Evolutionary conservation across 2,329 filamentous ascomycete species (phyloP).

Genomic region (Lomentospora prolificans): DNA sequence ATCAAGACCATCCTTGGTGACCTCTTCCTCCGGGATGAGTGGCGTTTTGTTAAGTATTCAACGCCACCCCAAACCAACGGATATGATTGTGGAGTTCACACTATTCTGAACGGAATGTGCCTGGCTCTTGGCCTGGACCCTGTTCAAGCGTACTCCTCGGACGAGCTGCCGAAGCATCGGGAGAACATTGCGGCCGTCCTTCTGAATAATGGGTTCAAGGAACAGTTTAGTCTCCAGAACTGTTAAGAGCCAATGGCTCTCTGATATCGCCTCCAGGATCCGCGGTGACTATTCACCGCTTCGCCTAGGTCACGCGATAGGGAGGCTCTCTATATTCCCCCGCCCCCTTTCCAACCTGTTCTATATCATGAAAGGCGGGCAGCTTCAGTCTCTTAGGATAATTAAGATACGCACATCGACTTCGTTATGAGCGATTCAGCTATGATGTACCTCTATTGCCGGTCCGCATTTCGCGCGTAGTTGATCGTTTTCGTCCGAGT

Average conservation of each 20-base stretch:
- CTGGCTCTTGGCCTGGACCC: constrained; percentile 44
- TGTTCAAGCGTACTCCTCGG: constrained; percentile 34
- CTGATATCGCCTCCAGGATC: no score
- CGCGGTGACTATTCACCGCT: no score
- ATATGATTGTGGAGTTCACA: constrained; percentile 69
- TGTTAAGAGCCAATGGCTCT: background rate
- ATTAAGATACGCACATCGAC: no score
- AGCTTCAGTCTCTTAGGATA: no score
- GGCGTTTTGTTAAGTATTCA: constrained; percentile 41
- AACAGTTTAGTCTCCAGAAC: constrained; percentile 41
- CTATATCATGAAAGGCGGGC: no score
- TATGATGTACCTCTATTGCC: no score
- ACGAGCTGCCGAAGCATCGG: constrained; percentile 50
- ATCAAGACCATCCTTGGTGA: constrained; percentile 46
- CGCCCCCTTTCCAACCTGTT: no score
- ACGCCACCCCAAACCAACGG: constrained; percentile 54
- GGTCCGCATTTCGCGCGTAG: no score
- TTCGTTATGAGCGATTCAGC: no score
- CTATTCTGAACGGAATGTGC: constrained; percentile 63
- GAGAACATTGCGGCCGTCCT: constrained; percentile 55
- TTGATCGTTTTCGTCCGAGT: no score
- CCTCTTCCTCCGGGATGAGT: constrained; percentile 47
- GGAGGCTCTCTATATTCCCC: no score
- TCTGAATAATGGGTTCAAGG: constrained; percentile 55
- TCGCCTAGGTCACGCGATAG: no score